phyloP scores from a whole-genome alignment of 306 rosid species.

The Dalbergia cultrata region DNA sequence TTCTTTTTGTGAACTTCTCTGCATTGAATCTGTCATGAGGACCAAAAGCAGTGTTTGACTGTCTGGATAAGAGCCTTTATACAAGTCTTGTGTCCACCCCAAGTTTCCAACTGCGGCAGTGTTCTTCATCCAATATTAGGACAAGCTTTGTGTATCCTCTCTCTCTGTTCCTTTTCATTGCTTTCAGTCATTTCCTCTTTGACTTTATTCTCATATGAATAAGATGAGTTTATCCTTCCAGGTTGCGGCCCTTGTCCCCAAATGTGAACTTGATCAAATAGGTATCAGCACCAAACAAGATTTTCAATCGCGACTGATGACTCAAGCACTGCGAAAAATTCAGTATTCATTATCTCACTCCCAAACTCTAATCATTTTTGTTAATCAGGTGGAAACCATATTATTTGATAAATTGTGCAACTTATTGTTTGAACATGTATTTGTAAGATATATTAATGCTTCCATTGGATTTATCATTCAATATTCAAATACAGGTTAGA shows the following conservation, averaged over 20 bases:
- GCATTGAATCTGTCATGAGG: slow-evolving; percentile 10
- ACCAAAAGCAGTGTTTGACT: slow-evolving; percentile 22
- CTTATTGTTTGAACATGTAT: slow-evolving; percentile 37
- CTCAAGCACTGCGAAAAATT: slow-evolving; percentile 80
- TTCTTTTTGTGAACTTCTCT: slow-evolving; percentile 26
- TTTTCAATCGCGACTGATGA: slow-evolving; percentile 69
- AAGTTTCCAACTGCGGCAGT: no score
- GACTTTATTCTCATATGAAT: slow-evolving; percentile 21
- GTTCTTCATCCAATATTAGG: slow-evolving; percentile 6
- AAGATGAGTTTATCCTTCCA: slow-evolving; percentile 50
- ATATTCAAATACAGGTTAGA: slow-evolving; percentile 62
- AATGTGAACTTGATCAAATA: slow-evolving; percentile 70
- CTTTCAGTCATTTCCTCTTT: slow-evolving; percentile 25
- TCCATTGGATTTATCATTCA: slow-evolving; percentile 36
- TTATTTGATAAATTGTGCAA: slow-evolving; percentile 19
- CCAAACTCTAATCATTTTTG: slow-evolving; percentile 69
- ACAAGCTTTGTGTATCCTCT: slow-evolving; percentile 16
- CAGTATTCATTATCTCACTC: slow-evolving; percentile 71
- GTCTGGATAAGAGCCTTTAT: slow-evolving; percentile 13
- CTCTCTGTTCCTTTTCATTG: not conserved
- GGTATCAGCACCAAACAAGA: slow-evolving; percentile 55
- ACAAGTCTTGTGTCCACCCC: not conserved
- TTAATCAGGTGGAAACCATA: slow-evolving; percentile 72
- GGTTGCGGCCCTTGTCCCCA: slow-evolving; percentile 96
- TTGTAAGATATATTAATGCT: slow-evolving; percentile 17